Evolutionary conservation across 2,329 filamentous ascomycete species (phyloP).

Genomic region (Neopestalotiopsis sp.): DNA sequence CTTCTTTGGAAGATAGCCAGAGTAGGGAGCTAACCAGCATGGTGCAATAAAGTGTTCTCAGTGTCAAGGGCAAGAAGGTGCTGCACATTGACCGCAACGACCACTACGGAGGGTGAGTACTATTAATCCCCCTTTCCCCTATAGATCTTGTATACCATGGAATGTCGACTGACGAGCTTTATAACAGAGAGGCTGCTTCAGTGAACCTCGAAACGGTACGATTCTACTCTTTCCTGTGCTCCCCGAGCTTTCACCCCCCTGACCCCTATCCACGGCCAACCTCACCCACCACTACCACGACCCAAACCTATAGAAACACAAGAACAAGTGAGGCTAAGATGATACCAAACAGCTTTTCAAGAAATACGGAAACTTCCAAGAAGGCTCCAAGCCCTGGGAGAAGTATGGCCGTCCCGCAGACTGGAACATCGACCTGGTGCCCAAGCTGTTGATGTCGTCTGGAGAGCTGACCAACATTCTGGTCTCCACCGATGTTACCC

Average conservation of each 20-base stretch:
- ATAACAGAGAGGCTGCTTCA: slow-evolving; percentile 83
- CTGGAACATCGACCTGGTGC: slow-evolving; percentile 99
- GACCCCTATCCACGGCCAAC: slow-evolving; percentile 17
- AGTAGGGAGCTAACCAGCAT: slow-evolving; percentile 1
- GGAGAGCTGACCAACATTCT: slow-evolving; percentile 98
- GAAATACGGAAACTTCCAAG: slow-evolving; percentile 84
- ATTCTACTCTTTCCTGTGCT: slow-evolving; percentile 19
- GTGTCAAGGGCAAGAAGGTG: slow-evolving; percentile 99
- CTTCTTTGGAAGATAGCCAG: slow-evolving; percentile 11
- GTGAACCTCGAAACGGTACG: slow-evolving; percentile 92
- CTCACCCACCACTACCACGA: slow-evolving; percentile 20
- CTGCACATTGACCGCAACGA: slow-evolving; percentile 98
- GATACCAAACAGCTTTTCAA: slow-evolving; percentile 78
- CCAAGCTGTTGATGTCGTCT: slow-evolving; percentile 98
- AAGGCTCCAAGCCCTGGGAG: slow-evolving; percentile 93
- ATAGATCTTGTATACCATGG: slow-evolving; percentile 26
- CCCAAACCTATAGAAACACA: background rate
- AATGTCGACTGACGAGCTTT: slow-evolving; percentile 29
- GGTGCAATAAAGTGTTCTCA: slow-evolving; percentile 72
- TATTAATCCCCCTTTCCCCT: background rate
- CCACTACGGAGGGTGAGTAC: slow-evolving; percentile 91
- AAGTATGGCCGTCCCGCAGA: slow-evolving; percentile 96
- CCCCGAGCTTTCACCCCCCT: slow-evolving; percentile 14
- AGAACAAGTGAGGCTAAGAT: slow-evolving; percentile 12
- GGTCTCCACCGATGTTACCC: slow-evolving; percentile 90